phyloP scores from a whole-genome alignment of 257 asterid genomes.

The Ophiorrhiza pumila region DNA sequence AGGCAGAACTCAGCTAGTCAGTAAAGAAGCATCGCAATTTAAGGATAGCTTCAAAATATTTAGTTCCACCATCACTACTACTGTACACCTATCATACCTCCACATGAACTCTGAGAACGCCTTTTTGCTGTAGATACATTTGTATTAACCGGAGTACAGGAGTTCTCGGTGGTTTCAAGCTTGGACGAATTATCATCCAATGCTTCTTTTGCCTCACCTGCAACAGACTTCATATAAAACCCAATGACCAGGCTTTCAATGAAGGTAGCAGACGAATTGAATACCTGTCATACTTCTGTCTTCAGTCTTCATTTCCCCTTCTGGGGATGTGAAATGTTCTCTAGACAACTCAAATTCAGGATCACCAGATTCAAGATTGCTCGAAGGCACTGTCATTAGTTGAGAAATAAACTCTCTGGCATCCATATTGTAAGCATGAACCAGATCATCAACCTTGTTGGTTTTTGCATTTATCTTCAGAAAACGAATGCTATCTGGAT shows the following conservation, averaged over 20 bases:
- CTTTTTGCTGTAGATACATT: conserved; percentile 45
- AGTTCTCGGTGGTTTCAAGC: conserved; percentile 24
- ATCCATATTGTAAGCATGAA: conserved; percentile 74
- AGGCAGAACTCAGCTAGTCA: conserved; percentile 10
- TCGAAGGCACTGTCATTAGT: conserved; percentile 53
- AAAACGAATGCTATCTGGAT: conserved; percentile 77
- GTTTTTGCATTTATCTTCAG: conserved; percentile 75
- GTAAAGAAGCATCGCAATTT: not conserved
- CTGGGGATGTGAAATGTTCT: conserved; percentile 25
- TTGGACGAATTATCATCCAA: conserved; percentile 26
- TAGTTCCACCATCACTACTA: not conserved
- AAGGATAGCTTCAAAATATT: not conserved
- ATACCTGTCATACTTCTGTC: conserved; percentile 39
- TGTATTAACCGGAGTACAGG: conserved; percentile 32
- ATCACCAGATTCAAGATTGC: conserved; percentile 33
- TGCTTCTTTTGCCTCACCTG: conserved; percentile 44
- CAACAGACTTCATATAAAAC: conserved; percentile 25
- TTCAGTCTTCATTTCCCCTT: conserved; percentile 28
- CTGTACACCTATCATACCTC: conserved; percentile 36
- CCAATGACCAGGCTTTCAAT: conserved; percentile 17
- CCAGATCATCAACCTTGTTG: conserved; percentile 71
- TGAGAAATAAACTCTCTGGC: conserved; percentile 67
- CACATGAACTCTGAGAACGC: conserved; percentile 43
- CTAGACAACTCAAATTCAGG: conserved; percentile 26
- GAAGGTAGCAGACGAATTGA: conserved; percentile 8